Evolutionary conservation across 106 monocot species (phyloP), one percentile per base, ranked within the genome.

Genomic region (Allium cepa): DNA sequence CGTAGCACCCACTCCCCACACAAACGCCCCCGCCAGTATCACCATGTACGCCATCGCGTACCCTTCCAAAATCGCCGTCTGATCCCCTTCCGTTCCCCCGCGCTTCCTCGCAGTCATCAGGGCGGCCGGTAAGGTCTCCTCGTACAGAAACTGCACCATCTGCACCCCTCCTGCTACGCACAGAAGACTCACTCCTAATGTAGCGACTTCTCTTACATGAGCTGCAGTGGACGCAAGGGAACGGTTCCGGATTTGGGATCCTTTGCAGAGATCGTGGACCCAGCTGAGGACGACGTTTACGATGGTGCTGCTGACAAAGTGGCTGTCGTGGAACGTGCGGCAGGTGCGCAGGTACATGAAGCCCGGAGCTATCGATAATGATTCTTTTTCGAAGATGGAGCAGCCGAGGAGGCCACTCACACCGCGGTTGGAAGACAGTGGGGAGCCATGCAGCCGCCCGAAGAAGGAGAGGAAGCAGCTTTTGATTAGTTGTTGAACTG

Each of bases 401-500:
- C 72, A 63, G 46, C 97, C 92, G 8, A 99, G 80, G n/a, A 99
- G 87, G 10, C 84, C 84, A 55, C 66, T 79, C 2, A 92, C 81
- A 46, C 97, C 92, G 4, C 82, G 67, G 10, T 53, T 50, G 6
- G 72, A 14, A 3, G 59, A 49, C 59, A 61, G 72, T 11, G 68
- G 62, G 36, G 74, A 8, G 9, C 63, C 28, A 9, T 73, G 22
- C 36, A 36, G 36, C n/a, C 63, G 62, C 10, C 92, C 88, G 3
- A 92, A 63, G 71, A 87, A 99, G 50, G 87, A 80, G 5, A 80
- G 75, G 73, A 99, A 99, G 74, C 97, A 90, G 75, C 97, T 90
- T 10, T 64, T 69, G 26, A 90, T 84, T 11, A 99, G 89, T 60
- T 99, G 92, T 8, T 69, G 69, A 10, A 87, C 74, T 27, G 89